Conservation (phyloP, 805 yeast genomes). For the Yarrowia alimentaria region DNA sequence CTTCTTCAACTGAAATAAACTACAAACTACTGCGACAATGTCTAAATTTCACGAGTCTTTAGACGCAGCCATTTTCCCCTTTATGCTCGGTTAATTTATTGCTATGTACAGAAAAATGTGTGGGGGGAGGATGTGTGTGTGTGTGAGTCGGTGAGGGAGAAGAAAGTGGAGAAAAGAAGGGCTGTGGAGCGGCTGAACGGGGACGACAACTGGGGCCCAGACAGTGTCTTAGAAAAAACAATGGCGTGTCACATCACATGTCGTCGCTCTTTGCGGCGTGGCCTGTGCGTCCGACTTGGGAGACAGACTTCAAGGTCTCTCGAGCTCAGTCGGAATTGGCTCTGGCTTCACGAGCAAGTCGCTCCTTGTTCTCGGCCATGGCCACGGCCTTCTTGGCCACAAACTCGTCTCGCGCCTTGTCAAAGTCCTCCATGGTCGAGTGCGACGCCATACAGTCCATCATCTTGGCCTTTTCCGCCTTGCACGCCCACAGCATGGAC, state of each 20-base stretch:
- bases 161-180: conserved; percentile 21
- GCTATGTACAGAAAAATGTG: conserved; percentile 26
- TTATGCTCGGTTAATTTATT: conserved; percentile 23
- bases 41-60: background rate
- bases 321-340: conserved; percentile 19
- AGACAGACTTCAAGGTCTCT: too few relatives aligned
- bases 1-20: too few relatives aligned
- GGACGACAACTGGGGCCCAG: too few relatives aligned
- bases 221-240: too few relatives aligned
- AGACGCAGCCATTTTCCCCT: conserved; percentile 5
- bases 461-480: conserved; percentile 39
- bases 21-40: too few relatives aligned
- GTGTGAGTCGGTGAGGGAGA: too few relatives aligned
- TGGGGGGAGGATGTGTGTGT: too few relatives aligned
- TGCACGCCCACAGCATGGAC: conserved; percentile 42
- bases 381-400: conserved; percentile 36
- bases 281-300: too few relatives aligned
- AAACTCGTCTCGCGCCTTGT: conserved; percentile 36
- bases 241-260: too few relatives aligned
- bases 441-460: conserved; percentile 40
- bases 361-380: conserved; percentile 28
- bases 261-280: too few relatives aligned
- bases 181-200: too few relatives aligned
- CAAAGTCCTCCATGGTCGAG: conserved; percentile 39
- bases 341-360: conserved; percentile 2